These are phyloP conservation scores for Erysiphe neolycopersici DNA, from an alignment of 2,329 filamentous ascomycete species.

Conservation along the genomic window DNA sequence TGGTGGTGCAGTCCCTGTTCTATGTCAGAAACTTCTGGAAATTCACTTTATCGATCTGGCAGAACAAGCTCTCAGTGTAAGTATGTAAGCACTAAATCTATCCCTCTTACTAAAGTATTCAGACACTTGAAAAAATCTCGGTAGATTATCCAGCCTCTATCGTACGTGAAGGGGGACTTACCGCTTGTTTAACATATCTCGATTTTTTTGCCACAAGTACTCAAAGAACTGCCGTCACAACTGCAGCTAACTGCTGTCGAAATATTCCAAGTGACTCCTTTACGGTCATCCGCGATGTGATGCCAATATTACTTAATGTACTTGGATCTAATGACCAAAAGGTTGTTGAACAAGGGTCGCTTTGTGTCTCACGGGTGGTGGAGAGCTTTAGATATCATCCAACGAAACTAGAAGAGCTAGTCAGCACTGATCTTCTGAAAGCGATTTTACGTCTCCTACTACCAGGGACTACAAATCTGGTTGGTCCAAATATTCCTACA, in stretches of 20 bases:
- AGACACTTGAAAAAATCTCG: conserved; percentile 89
- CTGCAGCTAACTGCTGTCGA: conserved; percentile 90
- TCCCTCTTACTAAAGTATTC: background rate
- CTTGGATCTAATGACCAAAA: conserved; percentile 81
- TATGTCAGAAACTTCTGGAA: conserved; percentile 85
- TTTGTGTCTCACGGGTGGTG: conserved; percentile 85
- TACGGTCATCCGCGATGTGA: conserved; percentile 71
- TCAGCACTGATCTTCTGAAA: conserved; percentile 64
- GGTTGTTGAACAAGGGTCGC: conserved; percentile 85
- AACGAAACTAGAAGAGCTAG: conserved; percentile 70
- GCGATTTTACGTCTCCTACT: conserved; percentile 68
- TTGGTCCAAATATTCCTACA: conserved; percentile 82
- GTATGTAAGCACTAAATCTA: conserved; percentile 8
- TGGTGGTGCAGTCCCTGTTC: conserved; percentile 77
- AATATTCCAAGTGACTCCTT: conserved; percentile 93
- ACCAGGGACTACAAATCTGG: conserved; percentile 84
- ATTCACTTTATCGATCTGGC: conserved; percentile 95
- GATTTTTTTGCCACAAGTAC: conserved; percentile 97
- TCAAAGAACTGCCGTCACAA: conserved; percentile 86
- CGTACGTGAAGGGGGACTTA: conserved; percentile 81
- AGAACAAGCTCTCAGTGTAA: conserved; percentile 70
- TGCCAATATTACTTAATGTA: conserved; percentile 83
- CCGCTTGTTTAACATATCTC: conserved; percentile 82
- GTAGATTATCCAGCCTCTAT: conserved; percentile 87
- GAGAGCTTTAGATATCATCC: conserved; percentile 88